A percentile compares a stretch with the other conserved stretches of the same genome.
These are phyloP conservation scores for Geotrichum klebahnii DNA, from an alignment of 1,139 yeast species.

Conservation along the genomic window DNA sequence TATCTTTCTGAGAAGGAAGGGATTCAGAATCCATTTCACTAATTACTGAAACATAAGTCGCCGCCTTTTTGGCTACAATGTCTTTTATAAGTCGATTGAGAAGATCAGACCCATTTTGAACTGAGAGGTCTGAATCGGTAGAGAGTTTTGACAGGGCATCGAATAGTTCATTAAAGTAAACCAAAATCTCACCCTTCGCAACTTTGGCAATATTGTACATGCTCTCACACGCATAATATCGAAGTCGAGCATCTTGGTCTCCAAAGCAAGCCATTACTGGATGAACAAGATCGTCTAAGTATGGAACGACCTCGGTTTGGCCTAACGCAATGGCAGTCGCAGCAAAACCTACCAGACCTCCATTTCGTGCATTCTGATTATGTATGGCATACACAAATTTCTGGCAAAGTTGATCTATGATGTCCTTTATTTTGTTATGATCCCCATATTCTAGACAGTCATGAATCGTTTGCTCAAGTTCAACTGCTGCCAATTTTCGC, in stretches of 20 bases:
- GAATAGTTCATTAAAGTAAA: slow-evolving; percentile 89
- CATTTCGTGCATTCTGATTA: slow-evolving; percentile 70
- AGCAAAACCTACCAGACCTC: slow-evolving; percentile 72
- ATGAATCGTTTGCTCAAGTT: slow-evolving; percentile 75
- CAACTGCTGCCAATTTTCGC: slow-evolving; percentile 89
- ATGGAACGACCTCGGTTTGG: slow-evolving; percentile 61
- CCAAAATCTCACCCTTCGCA: slow-evolving; percentile 87
- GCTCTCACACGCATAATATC: slow-evolving; percentile 96
- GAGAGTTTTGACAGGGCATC: slow-evolving; percentile 85
- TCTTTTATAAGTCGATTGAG: slow-evolving; percentile 88
- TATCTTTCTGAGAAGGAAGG: slow-evolving; percentile 29
- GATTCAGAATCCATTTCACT: slow-evolving; percentile 47
- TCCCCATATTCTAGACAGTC: slow-evolving; percentile 67
- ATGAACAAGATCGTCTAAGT: slow-evolving; percentile 79
- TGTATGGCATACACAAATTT: slow-evolving; percentile 73
- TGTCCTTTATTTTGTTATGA: slow-evolving; percentile 58
- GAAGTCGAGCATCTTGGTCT: slow-evolving; percentile 91
- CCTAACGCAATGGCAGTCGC: slow-evolving; percentile 78
- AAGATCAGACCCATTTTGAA: slow-evolving; percentile 92
- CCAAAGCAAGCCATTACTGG: slow-evolving; percentile 95
- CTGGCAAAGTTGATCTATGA: slow-evolving; percentile 62
- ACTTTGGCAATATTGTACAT: slow-evolving; percentile 94
- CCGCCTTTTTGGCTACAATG: slow-evolving; percentile 91
- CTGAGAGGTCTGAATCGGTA: slow-evolving; percentile 90
- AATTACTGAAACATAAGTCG: slow-evolving; percentile 80